Evolutionary conservation across 768 basidiomycete genomes (phyloP), one percentile per base, ranked within the genome.

Genomic region (Punctularia strigosozonata): DNA sequence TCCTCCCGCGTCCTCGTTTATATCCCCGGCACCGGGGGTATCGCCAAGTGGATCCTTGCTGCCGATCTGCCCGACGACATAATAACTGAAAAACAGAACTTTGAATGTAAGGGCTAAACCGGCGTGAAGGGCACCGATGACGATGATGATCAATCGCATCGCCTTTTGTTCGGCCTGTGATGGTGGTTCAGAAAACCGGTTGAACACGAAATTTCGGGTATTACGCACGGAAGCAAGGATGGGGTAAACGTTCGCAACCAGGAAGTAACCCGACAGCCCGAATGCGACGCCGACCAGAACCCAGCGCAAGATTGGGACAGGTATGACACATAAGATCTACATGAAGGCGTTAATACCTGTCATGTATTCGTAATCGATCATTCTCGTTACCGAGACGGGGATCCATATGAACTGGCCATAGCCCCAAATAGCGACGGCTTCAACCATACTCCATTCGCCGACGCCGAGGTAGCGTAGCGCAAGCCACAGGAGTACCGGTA

Each of bases 351-450:
- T 20, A 10, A 34, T 13, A 37, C 6, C 14, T 22, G 18, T 1
- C 6, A 24, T 15, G 13, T 8, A 21, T 8, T n/a, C 6, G 2
- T 14, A 20, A 19, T 38, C 12, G 31, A 22, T 25, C 44, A 18
- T 35, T 19, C 6, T 19, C 4, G 3, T 7, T 41, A 88, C 85
- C 26, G 89, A 73, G 30, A 87, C 80, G 7, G 88, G 83, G 43
- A 91, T 87, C 89, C 88, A 90, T 3, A 85, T 73, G 43, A 89
- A 88, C 51, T 80, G 74, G 7, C 65, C 75, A 53, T 89, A 88
- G 1, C 84, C 84, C 81, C 83, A 88, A 7, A 87, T 58, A 10
- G 81, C 71, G 17, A 88, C 57, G 0, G 83, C 82, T 54, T 97
- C 91, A 4, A 85, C 73, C 3, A 94, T 65, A 34, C 81, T 77